phyloP scores from a whole-genome alignment of 2,329 filamentous ascomycete species.

The Endocalyx cinctus region DNA sequence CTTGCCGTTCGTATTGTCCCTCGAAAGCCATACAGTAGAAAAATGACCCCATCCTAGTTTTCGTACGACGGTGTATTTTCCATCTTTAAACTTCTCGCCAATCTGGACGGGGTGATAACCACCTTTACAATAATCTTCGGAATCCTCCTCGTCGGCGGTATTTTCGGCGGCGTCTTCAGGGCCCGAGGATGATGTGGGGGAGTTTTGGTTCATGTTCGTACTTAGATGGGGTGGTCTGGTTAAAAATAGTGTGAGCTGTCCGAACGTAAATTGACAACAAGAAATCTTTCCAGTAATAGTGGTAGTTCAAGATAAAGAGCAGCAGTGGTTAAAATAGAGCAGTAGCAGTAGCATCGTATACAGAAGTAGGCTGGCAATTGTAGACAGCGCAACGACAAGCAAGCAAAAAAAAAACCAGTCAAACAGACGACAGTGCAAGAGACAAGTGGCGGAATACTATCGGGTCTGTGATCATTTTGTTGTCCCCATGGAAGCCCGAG shows the following conservation, averaged over 20 bases:
- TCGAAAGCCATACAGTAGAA: conserved; percentile 85
- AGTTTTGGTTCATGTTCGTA: conserved; percentile 59
- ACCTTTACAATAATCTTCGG: conserved; percentile 98
- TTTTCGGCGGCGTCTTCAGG: conserved; percentile 83
- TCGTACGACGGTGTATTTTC: conserved; percentile 91
- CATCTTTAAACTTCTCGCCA: conserved; percentile 96
- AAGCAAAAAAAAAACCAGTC: not conserved
- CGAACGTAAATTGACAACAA: conserved; percentile 4
- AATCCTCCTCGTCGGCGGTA: conserved; percentile 96
- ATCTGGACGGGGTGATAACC: conserved; percentile 94
- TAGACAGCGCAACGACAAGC: conserved; percentile 2
- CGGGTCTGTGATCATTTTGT: no score
- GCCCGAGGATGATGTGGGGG: conserved; percentile 72
- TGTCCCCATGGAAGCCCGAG: no score
- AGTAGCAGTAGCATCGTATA: no score
- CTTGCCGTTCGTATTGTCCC: conserved; percentile 83
- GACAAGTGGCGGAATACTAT: no score
- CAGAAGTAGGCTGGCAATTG: no score
- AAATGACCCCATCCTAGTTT: conserved; percentile 99
- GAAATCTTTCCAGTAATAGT: no score
- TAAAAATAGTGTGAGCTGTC: conserved; percentile 24
- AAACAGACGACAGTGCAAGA: no score
- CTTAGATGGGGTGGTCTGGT: conserved; percentile 52
- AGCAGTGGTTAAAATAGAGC: no score
- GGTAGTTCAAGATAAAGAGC: no score